Evolutionary conservation across 768 basidiomycete genomes (phyloP), one percentile per base, ranked within the genome.

Genomic region (Lactarius vividus): DNA sequence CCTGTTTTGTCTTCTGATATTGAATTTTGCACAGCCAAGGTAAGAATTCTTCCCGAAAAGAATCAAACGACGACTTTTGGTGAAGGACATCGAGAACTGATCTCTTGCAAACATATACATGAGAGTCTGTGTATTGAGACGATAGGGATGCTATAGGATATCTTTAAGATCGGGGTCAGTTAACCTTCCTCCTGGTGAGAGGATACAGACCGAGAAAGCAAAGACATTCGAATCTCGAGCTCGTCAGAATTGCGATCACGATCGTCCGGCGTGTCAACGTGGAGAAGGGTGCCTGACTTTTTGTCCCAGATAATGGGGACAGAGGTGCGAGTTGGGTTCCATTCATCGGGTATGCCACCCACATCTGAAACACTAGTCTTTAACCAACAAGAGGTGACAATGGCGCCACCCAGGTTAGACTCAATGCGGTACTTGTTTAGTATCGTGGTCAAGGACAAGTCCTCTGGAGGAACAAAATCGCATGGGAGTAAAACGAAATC

Each of bases 401-500:
- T 80, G 53, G 84, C 79, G 37, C 84, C 83, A 77, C 87, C 82
- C 42, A 85, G 82, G 59, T 86, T 80, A 0, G 84, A 78, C 69
- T 94, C 88, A 13, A 84, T 82, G 37, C 96, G 86, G 74, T 95
- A 96, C 72, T 87, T 89, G 76, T 98, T 87, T 53, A 97, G 79
- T 1, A 97, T 77, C 0, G 77, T 78, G 35, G 82, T 82, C 8
- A 98, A 82, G 6, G 88, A 80, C n/a, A 97, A 81, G 0, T 84
- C 78, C 0, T 87, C 79, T 0, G 94, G 89, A 10, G 94, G 88
- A 26, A 94, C 82, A 58, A 97, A 92, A 75, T 98, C 96, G 73
- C 94, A 97, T 8, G 96, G 90, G 2, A 98, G 83, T 28, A 98
- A 76, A 46, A 97, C 84, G 75, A 97, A 96, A 75, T 97, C 96